Conservation (phyloP, 2,329 filamentous ascomycete species). For the Calonectria hawksworthii region DNA sequence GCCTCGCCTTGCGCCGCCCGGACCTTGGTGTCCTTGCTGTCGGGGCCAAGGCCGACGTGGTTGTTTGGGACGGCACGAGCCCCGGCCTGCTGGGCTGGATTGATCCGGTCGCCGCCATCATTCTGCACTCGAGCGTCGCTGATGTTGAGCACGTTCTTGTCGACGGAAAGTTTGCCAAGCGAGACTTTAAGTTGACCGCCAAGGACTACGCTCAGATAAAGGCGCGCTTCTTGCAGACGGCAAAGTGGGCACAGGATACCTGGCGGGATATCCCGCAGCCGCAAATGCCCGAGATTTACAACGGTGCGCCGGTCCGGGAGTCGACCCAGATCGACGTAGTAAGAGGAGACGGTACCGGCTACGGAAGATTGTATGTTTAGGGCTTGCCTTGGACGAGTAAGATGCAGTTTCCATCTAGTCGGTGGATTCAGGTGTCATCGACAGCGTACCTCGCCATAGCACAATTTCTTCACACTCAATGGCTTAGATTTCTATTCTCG, state of each 20-base stretch:
- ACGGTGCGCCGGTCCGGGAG: slow-evolving; percentile 41
- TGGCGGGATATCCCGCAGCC: background rate
- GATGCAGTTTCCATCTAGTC: too few species aligned
- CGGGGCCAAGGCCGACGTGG: slow-evolving; percentile 68
- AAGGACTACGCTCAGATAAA: background rate
- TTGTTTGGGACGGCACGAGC: slow-evolving; percentile 63
- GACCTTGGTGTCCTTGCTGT: slow-evolving; percentile 65
- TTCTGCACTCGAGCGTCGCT: slow-evolving; percentile 67
- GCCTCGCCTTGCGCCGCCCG: slow-evolving; percentile 61
- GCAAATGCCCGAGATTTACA: slow-evolving; percentile 54
- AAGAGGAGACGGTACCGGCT: background rate
- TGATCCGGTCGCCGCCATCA: slow-evolving; percentile 68
- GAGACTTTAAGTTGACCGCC: background rate
- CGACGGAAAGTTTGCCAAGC: slow-evolving; percentile 62
- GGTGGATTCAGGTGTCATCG: too few species aligned
- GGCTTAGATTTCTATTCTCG: too few species aligned
- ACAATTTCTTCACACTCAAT: too few species aligned
- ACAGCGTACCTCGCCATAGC: too few species aligned
- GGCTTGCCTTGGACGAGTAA: too few species aligned
- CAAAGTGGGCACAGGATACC: background rate
- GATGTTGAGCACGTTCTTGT: slow-evolving; percentile 66
- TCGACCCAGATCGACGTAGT: background rate
- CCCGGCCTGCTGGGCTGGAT: slow-evolving; percentile 66
- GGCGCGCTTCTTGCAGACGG: background rate
- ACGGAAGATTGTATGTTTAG: background rate